These are phyloP conservation scores for Triticum turgidum DNA, from an alignment of 176 grass and related monocot species.

Conservation along the genomic window DNA sequence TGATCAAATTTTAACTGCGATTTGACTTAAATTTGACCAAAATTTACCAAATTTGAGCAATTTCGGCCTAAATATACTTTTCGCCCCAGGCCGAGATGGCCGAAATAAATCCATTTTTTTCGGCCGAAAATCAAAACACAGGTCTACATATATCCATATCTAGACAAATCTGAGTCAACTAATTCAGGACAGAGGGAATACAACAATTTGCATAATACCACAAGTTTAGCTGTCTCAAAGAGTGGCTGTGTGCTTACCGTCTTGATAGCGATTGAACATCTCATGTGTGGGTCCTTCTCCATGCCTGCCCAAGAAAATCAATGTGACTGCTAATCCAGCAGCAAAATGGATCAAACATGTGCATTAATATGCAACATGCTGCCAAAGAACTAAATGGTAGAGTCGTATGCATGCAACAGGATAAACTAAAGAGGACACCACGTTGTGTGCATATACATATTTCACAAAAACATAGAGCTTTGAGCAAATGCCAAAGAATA, in stretches of 20 bases:
- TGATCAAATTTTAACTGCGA: too few species aligned
- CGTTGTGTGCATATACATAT: neutral
- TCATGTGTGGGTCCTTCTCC: neutral
- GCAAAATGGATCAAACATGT: neutral
- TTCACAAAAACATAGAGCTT: neutral
- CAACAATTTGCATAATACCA: constrained; percentile 6
- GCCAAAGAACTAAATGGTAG: neutral
- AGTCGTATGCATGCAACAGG: neutral
- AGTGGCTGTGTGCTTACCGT: neutral
- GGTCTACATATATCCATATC: too few species aligned
- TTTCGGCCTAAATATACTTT: too few species aligned
- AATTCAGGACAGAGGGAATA: too few species aligned
- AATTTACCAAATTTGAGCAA: too few species aligned
- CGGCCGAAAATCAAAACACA: too few species aligned
- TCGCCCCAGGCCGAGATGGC: too few species aligned
- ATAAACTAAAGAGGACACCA: neutral
- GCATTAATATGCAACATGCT: neutral
- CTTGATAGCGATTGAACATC: neutral
- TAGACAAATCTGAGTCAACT: too few species aligned
- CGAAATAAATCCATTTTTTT: too few species aligned
- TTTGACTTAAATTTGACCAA: too few species aligned
- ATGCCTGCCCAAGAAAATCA: neutral
- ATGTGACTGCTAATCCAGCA: neutral
- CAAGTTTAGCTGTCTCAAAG: neutral
- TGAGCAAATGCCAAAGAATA: neutral